Conservation (phyloP, 495 filamentous ascomycete species). For the Penicillium macrosclerotiorum region DNA sequence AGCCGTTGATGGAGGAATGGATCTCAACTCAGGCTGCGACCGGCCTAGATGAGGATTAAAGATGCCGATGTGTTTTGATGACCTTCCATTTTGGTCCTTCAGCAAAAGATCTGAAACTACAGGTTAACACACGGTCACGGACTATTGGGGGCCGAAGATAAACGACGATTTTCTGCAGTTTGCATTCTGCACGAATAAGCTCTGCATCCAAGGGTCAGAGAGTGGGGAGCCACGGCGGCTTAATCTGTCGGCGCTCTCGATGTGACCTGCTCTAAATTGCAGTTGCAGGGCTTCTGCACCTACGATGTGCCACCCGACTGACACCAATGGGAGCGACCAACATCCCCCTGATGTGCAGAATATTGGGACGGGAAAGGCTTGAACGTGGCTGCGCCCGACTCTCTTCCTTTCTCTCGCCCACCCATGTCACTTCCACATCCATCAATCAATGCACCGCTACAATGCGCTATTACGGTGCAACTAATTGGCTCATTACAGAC, state of each 20-base stretch:
- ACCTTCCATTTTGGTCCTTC: background rate
- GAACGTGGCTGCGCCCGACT: too few species aligned
- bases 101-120: background rate
- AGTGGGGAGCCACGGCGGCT: constrained; percentile 12
- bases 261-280: constrained; percentile 18
- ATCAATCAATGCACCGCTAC: too few species aligned
- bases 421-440: too few species aligned
- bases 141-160: constrained; percentile 1
- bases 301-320: background rate
- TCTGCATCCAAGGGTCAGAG: too few species aligned
- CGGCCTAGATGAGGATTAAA: constrained; percentile 46
- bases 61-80: background rate
- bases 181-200: too few species aligned
- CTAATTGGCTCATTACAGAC: too few species aligned
- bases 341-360: background rate
- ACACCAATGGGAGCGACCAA: background rate
- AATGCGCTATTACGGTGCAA: too few species aligned
- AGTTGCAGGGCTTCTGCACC: background rate
- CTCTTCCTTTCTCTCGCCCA: too few species aligned
- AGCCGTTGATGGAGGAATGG: constrained; percentile 92
- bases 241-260: constrained; percentile 10
- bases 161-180: constrained; percentile 9
- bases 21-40: constrained; percentile 66
- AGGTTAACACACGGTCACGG: background rate
- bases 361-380: too few species aligned